Conservation (phyloP, 306 rosid species). For the Potentilla sterilis region DNA sequence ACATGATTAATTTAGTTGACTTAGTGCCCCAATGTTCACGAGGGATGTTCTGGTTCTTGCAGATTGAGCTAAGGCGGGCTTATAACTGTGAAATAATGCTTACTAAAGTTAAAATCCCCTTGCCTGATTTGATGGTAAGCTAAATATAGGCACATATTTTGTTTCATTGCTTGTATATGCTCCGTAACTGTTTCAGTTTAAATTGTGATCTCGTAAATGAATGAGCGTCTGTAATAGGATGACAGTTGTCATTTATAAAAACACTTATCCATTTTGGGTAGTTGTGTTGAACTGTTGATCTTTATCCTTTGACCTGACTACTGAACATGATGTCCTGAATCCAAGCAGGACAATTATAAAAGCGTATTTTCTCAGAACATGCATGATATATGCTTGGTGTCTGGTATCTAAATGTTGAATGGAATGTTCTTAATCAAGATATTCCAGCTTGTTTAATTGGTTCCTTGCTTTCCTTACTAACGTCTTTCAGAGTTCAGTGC, state of each 20-base stretch:
- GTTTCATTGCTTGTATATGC: constrained; percentile 9
- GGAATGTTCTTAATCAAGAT: neutral
- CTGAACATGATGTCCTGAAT: neutral
- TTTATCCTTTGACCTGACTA: neutral
- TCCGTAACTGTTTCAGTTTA: constrained; percentile 26
- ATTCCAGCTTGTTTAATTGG: constrained; percentile 9
- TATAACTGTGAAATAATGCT: constrained; percentile 99
- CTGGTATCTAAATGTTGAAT: neutral
- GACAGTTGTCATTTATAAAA: neutral
- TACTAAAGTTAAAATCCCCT: constrained; percentile 86
- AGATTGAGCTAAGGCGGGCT: constrained; percentile 96
- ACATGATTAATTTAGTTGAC: neutral
- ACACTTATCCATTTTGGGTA: neutral
- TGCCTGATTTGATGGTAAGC: constrained; percentile 92
- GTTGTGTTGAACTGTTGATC: neutral
- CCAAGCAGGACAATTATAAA: neutral
- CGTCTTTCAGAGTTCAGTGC: constrained; percentile 60
- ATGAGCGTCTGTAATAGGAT: neutral
- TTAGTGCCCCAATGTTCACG: neutral
- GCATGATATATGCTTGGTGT: neutral
- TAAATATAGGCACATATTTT: constrained; percentile 17
- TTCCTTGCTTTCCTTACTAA: constrained; percentile 22
- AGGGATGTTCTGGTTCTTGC: constrained; percentile 37
- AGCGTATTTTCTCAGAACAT: neutral
- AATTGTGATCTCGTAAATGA: neutral